A percentile compares a stretch with the other conserved stretches of the same genome.
These are phyloP conservation scores for Daucus carota DNA, from an alignment of 129 eudicot genomes.

Conservation along the genomic window DNA sequence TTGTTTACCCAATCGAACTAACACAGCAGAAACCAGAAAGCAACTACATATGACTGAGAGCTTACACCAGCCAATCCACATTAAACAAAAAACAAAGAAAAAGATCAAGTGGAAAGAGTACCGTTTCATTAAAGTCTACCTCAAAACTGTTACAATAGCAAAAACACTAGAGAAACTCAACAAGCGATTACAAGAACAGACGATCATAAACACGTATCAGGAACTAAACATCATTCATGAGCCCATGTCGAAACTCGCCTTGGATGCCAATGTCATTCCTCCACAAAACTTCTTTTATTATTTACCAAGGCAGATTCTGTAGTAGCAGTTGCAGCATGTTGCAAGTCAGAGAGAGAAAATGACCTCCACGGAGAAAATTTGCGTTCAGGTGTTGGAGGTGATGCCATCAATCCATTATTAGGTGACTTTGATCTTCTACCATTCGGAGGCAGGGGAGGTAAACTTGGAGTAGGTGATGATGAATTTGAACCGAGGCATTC, in stretches of 20 bases:
- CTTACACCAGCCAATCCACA: too few species aligned
- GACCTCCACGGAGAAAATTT: slow-evolving; percentile 59
- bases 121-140: background rate
- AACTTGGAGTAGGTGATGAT: slow-evolving; percentile 29
- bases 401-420: slow-evolving; percentile 21
- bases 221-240: slow-evolving; percentile 10
- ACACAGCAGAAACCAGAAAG: too few species aligned
- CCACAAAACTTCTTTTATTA: slow-evolving; percentile 18
- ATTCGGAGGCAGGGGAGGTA: slow-evolving; percentile 50
- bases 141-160: background rate
- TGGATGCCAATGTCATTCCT: background rate
- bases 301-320: slow-evolving; percentile 23
- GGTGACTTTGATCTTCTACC: slow-evolving; percentile 24
- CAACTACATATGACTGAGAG: too few species aligned
- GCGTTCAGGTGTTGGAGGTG: slow-evolving; percentile 39
- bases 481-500: slow-evolving; percentile 31
- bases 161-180: too few species aligned
- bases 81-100: too few species aligned
- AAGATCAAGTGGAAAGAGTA: background rate
- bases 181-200: background rate
- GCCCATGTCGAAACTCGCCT: background rate
- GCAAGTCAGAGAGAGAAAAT: slow-evolving; percentile 71
- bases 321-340: slow-evolving; percentile 34
- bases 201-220: slow-evolving; percentile 20
- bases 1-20: too few species aligned